Evolutionary conservation across 2,329 filamentous ascomycete genomes (phyloP).

Genomic region (Pyrenophora seminiperda): DNA sequence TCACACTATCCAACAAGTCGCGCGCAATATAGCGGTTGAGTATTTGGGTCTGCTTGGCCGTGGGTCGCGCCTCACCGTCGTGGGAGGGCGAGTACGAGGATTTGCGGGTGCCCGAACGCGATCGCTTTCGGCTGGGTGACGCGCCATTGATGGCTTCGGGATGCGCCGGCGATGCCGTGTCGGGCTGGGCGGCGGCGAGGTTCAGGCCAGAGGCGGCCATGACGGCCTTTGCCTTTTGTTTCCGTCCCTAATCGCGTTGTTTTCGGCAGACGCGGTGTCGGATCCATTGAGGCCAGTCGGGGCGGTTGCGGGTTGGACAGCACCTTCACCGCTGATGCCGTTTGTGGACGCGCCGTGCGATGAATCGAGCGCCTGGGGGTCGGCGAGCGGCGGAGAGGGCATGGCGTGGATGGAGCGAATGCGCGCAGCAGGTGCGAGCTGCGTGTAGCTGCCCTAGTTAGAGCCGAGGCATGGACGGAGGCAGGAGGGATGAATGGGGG

Average conservation of each 20-base stretch:
- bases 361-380: slow-evolving; percentile 29
- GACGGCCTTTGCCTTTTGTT: slow-evolving; percentile 64
- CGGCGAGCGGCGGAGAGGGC: slow-evolving; percentile 43
- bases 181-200: slow-evolving; percentile 36
- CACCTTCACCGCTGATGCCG: slow-evolving; percentile 39
- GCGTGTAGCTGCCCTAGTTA: slow-evolving; percentile 38
- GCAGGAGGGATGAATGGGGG: slow-evolving; percentile 23
- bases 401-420: slow-evolving; percentile 34
- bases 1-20: slow-evolving; percentile 64
- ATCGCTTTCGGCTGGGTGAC: slow-evolving; percentile 61
- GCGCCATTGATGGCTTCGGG: slow-evolving; percentile 55
- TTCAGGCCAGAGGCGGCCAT: slow-evolving; percentile 59
- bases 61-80: slow-evolving; percentile 45
- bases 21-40: slow-evolving; percentile 69
- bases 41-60: slow-evolving; percentile 51
- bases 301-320: slow-evolving; percentile 42
- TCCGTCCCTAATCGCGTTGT: slow-evolving; percentile 60
- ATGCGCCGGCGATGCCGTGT: slow-evolving; percentile 38
- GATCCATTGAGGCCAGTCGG: slow-evolving; percentile 32
- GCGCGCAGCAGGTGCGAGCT: slow-evolving; percentile 38
- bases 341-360: slow-evolving; percentile 42
- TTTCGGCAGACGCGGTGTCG: slow-evolving; percentile 36
- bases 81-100: slow-evolving; percentile 48
- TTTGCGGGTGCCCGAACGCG: slow-evolving; percentile 62
- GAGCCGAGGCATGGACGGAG: slow-evolving; percentile 35